A percentile compares a stretch with the other conserved stretches of the same genome.
phyloP scores from a whole-genome alignment of 176 grass and related monocot genomes.

The Zoysia pacifica region DNA sequence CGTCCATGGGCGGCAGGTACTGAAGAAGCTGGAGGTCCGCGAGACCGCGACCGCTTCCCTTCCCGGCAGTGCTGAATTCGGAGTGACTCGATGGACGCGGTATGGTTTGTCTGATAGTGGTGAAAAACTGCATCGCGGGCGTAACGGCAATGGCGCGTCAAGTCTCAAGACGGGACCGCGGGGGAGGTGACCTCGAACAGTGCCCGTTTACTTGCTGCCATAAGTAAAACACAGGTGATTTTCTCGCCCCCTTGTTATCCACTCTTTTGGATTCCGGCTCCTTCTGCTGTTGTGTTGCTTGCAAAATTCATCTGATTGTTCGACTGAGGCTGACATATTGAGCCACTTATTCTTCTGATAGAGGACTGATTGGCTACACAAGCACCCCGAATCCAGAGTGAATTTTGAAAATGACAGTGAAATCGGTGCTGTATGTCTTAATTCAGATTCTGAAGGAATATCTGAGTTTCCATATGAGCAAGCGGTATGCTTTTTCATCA shows the following conservation, averaged over 20 bases:
- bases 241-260: background rate
- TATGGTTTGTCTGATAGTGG: background rate
- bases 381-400: background rate
- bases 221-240: background rate
- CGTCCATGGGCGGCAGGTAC: no score
- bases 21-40: background rate
- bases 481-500: background rate
- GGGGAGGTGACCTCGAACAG: background rate
- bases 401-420: background rate
- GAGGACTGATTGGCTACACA: background rate
- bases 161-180: background rate
- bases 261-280: background rate
- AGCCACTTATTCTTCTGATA: background rate
- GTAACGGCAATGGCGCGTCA: background rate
- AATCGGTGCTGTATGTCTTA: background rate
- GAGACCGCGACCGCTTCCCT: background rate
- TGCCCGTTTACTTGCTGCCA: background rate
- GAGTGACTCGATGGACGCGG: background rate
- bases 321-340: background rate
- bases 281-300: background rate
- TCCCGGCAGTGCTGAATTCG: background rate
- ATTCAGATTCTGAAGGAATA: background rate
- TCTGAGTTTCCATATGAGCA: background rate
- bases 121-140: background rate
- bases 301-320: background rate